Evolutionary conservation across 352 stramenopile genomes (phyloP).

Genomic region (Lagenidium sp.): DNA sequence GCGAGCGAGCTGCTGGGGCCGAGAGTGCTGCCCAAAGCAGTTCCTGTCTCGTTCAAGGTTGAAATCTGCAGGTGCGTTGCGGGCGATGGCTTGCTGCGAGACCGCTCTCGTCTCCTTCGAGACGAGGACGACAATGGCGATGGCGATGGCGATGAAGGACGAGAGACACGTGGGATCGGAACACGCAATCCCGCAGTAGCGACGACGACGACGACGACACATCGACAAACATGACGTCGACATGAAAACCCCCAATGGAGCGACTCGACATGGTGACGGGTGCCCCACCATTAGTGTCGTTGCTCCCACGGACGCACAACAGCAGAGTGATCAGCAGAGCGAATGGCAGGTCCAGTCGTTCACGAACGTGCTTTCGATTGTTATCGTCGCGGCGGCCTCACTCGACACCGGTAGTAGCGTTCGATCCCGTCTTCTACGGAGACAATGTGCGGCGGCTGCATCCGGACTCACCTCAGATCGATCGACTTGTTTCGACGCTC

Average conservation of each 20-base stretch:
- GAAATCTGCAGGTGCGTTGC: constrained; percentile 17
- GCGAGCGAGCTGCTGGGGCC: neutral
- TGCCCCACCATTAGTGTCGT: neutral
- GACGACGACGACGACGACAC: neutral
- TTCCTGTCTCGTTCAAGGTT: constrained; percentile 42
- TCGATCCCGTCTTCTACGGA: too few species aligned
- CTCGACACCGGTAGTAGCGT: too few species aligned
- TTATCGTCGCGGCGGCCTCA: too few species aligned
- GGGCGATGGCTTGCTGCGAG: neutral
- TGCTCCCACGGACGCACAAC: neutral
- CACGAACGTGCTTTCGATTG: too few species aligned
- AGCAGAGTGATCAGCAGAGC: neutral
- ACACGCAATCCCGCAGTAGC: neutral
- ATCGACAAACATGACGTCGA: neutral
- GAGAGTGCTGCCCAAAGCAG: constrained; percentile 21
- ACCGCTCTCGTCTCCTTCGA: neutral
- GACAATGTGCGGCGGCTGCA: too few species aligned
- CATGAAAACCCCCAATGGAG: too few species aligned
- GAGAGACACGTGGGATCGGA: neutral
- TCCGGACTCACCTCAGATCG: too few species aligned
- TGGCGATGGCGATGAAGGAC: neutral
- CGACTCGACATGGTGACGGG: too few species aligned
- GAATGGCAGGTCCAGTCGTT: too few species aligned
- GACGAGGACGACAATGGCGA: constrained; percentile 1
- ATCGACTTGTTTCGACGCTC: too few species aligned